Percentiles rank a stretch among this genome's conserved stretches.
These are phyloP conservation scores for Mortierella alpina DNA, from an alignment of 192 early-diverging fungal genomes.

Conservation along the genomic window DNA sequence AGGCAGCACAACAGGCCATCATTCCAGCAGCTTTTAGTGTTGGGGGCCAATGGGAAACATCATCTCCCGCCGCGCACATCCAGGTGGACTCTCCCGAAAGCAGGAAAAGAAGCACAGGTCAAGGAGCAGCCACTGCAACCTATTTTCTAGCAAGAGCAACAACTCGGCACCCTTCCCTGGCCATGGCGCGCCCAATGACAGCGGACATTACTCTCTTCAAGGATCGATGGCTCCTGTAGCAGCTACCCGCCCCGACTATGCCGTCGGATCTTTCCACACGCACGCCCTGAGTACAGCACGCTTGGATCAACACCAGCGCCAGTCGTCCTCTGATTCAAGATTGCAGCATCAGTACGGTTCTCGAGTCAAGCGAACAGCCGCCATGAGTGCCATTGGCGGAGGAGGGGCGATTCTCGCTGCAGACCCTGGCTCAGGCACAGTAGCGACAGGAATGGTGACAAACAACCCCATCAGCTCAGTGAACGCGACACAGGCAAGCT, in stretches of 20 bases:
- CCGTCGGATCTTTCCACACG: slow-evolving; percentile 5
- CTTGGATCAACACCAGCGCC: slow-evolving; percentile 13
- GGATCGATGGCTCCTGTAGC: slow-evolving; percentile 4
- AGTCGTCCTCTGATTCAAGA: slow-evolving; percentile 21
- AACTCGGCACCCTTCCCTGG: neutral
- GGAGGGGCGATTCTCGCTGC: neutral
- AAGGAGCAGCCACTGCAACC: neutral
- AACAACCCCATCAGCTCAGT: neutral
- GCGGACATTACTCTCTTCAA: slow-evolving; percentile 34
- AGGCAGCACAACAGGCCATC: neutral
- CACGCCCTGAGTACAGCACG: slow-evolving; percentile 25
- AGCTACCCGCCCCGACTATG: neutral
- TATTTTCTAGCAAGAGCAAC: neutral
- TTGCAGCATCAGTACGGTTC: slow-evolving; percentile 32
- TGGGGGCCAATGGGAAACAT: slow-evolving; percentile 36
- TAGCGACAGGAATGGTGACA: neutral
- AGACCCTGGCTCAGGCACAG: neutral
- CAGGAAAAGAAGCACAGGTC: slow-evolving; percentile 15
- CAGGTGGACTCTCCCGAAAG: slow-evolving; percentile 11
- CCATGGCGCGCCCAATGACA: slow-evolving; percentile 14
- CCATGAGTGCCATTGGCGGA: neutral
- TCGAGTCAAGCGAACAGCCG: slow-evolving; percentile 19
- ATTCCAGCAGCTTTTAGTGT: neutral
- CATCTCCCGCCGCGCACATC: slow-evolving; percentile 37
- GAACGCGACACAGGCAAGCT: neutral